Conservation (phyloP, 148 eudicot genomes). For the Salicornia ramosissima region DNA sequence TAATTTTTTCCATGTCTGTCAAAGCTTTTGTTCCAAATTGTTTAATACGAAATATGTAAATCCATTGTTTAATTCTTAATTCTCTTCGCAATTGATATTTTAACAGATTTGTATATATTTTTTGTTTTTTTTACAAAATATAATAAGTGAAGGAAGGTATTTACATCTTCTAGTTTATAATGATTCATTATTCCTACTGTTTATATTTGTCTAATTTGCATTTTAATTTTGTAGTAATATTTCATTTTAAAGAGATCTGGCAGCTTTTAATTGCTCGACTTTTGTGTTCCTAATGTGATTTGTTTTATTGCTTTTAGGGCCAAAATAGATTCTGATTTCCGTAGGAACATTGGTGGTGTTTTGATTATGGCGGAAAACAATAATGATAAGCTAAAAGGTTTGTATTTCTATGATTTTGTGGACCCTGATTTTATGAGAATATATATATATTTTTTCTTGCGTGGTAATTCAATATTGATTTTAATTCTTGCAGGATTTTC, state of each 20-base stretch:
- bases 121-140: too few relatives aligned
- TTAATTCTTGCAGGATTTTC: conserved; percentile 65
- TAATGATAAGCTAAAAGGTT: conserved; percentile 48
- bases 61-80: too few relatives aligned
- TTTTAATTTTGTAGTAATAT: too few relatives aligned
- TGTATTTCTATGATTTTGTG: conserved; percentile 5
- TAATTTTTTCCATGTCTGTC: too few relatives aligned
- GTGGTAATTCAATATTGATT: conserved; percentile 9
- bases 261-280: not conserved
- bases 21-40: too few relatives aligned
- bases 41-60: too few relatives aligned
- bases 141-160: too few relatives aligned
- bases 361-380: conserved; percentile 54
- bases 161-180: too few relatives aligned
- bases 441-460: not conserved
- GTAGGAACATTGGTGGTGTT: conserved; percentile 69
- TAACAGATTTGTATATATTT: too few relatives aligned
- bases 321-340: conserved; percentile 54
- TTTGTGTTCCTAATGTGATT: not conserved
- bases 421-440: not conserved
- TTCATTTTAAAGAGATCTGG: not conserved
- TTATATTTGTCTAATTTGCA: too few relatives aligned
- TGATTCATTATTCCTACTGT: too few relatives aligned
- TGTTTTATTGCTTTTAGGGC: conserved; percentile 42
- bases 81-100: too few relatives aligned